phyloP scores from a whole-genome alignment of 495 filamentous ascomycete species.

The Aspergillus hancockii region DNA sequence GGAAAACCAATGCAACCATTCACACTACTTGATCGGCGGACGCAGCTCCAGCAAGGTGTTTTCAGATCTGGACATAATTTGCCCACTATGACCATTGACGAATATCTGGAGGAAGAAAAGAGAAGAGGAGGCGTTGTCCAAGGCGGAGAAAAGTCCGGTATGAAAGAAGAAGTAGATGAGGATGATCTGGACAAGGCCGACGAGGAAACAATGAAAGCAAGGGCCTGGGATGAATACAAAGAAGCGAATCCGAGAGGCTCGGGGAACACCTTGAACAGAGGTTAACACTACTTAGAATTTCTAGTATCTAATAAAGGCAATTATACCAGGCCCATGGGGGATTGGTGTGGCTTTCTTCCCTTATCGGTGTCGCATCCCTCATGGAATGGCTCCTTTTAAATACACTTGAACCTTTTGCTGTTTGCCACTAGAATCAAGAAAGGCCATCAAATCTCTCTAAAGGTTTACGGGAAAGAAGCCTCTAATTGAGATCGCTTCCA shows the following conservation, averaged over 20 bases:
- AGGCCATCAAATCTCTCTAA: too few species aligned
- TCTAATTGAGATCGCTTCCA: too few species aligned
- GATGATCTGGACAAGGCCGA: conserved; percentile 86
- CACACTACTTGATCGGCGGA: conserved; percentile 75
- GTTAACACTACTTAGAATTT: conserved; percentile 39
- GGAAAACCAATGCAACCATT: conserved; percentile 93
- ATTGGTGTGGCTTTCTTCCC: background rate
- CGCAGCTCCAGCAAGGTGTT: conserved; percentile 77
- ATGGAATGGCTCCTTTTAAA: too few species aligned
- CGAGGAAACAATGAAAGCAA: conserved; percentile 85
- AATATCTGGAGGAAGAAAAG: conserved; percentile 92
- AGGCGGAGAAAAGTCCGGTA: conserved; percentile 77
- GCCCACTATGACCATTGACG: conserved; percentile 97
- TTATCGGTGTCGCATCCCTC: too few species aligned
- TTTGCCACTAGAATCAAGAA: too few species aligned
- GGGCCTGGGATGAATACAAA: conserved; percentile 92
- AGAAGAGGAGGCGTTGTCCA: conserved; percentile 86
- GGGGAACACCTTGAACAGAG: conserved; percentile 85
- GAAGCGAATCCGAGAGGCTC: conserved; percentile 87
- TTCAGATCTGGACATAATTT: conserved; percentile 90
- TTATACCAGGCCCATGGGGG: background rate
- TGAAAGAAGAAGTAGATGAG: conserved; percentile 74
- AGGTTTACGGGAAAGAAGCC: too few species aligned
- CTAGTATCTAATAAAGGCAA: background rate
- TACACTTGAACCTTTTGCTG: too few species aligned